A percentile compares a stretch with the other conserved stretches of the same genome.
Conservation (phyloP, 2,329 filamentous ascomycete species). For the Beauveria sp. region DNA sequence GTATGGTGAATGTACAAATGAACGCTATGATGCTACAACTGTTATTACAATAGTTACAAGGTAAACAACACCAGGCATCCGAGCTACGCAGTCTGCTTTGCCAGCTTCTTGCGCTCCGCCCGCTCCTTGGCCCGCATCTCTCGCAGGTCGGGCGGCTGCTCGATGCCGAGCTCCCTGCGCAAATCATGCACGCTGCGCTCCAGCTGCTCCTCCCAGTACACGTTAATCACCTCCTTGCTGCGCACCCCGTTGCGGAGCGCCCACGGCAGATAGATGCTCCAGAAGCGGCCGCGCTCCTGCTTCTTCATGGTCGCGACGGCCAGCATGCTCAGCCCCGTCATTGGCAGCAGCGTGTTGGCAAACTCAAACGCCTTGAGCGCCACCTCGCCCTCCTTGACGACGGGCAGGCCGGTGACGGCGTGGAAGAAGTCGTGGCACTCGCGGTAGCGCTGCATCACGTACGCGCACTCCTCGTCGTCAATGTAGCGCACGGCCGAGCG, state of each 20-base stretch:
- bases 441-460: conserved; percentile 96
- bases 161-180: conserved; percentile 68
- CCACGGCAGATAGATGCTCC: conserved; percentile 76
- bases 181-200: conserved; percentile 74
- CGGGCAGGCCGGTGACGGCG: conserved; percentile 80
- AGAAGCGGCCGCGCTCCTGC: conserved; percentile 70
- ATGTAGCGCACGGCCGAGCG: conserved; percentile 78
- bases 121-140: conserved; percentile 64
- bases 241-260: conserved; percentile 74
- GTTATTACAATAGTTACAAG: not conserved
- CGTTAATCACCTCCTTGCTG: conserved; percentile 78
- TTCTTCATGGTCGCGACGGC: conserved; percentile 81
- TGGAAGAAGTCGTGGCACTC: conserved; percentile 99
- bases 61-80: not conserved
- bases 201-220: conserved; percentile 96
- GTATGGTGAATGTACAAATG: not conserved
- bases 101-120: conserved; percentile 54
- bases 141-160: conserved; percentile 80
- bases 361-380: conserved; percentile 99
- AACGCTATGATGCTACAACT: not conserved
- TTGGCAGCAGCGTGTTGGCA: conserved; percentile 85
- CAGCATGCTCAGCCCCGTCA: conserved; percentile 83
- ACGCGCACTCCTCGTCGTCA: conserved; percentile 90
- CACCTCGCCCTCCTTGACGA: conserved; percentile 91
- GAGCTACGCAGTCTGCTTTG: conserved; percentile 32